Conservation (phyloP, 2,329 filamentous ascomycete species). For the Fusarium sp. region DNA sequence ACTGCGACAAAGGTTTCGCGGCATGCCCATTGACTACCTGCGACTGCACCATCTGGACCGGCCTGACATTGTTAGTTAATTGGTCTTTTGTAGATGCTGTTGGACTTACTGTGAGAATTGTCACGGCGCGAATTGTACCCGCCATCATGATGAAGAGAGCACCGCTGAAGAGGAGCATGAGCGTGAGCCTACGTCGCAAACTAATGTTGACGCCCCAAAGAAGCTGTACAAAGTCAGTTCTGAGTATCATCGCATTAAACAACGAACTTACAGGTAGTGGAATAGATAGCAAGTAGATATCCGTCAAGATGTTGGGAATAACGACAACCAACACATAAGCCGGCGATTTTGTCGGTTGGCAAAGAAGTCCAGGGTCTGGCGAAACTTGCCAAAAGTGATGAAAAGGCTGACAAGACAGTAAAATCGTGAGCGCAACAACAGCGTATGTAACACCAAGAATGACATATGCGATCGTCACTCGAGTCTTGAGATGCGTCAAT, state of each 20-base stretch:
- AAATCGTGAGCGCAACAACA: conserved; percentile 26
- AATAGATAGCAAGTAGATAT: conserved; percentile 35
- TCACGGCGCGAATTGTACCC: conserved; percentile 35
- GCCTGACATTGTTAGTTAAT: conserved; percentile 15
- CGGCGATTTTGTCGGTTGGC: conserved; percentile 38
- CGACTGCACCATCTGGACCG: conserved; percentile 32
- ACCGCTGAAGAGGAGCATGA: conserved; percentile 38
- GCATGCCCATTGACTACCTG: conserved; percentile 49
- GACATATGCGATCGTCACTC: conserved; percentile 30
- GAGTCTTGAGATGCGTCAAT: conserved; percentile 24
- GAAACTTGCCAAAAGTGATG: conserved; percentile 62
- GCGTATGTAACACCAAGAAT: conserved; percentile 31
- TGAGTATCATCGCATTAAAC: too few relatives aligned
- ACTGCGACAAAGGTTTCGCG: conserved; percentile 56
- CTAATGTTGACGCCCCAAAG: conserved; percentile 42
- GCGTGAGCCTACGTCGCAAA: conserved; percentile 36
- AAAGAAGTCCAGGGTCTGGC: conserved; percentile 49
- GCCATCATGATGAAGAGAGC: conserved; percentile 42
- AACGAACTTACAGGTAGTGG: conserved; percentile 25
- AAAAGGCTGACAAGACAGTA: conserved; percentile 50
- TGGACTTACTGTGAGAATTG: conserved; percentile 25
- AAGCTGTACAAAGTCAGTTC: conserved; percentile 9
- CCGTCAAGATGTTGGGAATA: conserved; percentile 38
- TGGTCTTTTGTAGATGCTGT: fast-evolving
- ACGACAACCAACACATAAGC: conserved; percentile 37